Evolutionary conservation across 2,329 filamentous ascomycete genomes (phyloP), one percentile per base, ranked within the genome.

Genomic region (Thielaviopsis euricoi): DNA sequence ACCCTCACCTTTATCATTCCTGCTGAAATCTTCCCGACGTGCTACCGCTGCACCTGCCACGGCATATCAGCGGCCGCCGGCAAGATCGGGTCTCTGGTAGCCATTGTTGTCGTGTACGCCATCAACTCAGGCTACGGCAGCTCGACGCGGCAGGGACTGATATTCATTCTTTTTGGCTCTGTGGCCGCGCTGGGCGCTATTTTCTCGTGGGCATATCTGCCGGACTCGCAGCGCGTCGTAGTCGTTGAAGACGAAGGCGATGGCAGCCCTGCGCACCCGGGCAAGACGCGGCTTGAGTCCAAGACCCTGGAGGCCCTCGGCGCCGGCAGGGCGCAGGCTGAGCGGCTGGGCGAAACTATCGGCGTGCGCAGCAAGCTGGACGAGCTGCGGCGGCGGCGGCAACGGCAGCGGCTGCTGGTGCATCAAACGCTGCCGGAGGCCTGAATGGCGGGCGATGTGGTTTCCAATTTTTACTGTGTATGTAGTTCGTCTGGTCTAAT

Each of bases 1-100:
- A 79, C 77, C 0, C 74, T 82, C 12, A 83, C 80, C 0, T 83
- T 84, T 63, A 77, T 83, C 57, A 76, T 84, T 17, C 80, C 81
- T 1, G 80, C 79, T 49, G 81, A 85, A 64, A 76, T 82, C 49
- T 85, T 85, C 65, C 80, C 80, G 0, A 84, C 81, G 1, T 74
- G 76, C 61, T 83, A 82, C 63, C 76, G 81, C 48, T 80, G 76
- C 55, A 81, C 80, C 0, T 82, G 79, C 60, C 79, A 82, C 63
- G 80, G 79, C 23, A 79, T 83, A 56, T 80, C 79, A 0, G 80
- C 80, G 0, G 80, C 80, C 0, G 74, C 75, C 0, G 80, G 80
- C 12, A 83, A 83, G 64, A 66, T 79, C 1, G 80, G 79, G 23
- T 77, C 76, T 59, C 74, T 82, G 55, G 66, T 77, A 5, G 76